Evolutionary conservation across 1,284 basidiomycete genomes (phyloP).

Genomic region (Trametes polyzona): DNA sequence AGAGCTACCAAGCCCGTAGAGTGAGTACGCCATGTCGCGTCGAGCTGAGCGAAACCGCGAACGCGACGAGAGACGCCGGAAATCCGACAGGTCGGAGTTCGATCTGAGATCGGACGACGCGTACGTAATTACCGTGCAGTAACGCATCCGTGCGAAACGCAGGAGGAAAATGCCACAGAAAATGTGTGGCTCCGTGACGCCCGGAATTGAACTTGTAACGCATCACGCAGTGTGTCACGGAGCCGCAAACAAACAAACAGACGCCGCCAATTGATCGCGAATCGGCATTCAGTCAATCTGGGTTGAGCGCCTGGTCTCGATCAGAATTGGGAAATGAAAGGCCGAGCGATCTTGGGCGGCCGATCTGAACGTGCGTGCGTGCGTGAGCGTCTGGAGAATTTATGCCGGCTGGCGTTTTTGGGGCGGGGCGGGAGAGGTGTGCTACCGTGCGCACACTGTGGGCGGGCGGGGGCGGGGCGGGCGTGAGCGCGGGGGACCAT

Average conservation of each 20-base stretch:
- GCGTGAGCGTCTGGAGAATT: background rate
- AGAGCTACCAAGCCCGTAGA: background rate
- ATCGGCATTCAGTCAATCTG: conserved; percentile 27
- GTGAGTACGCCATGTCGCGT: background rate
- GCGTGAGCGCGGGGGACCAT: background rate
- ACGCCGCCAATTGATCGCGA: conserved; percentile 17
- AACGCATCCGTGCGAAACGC: background rate
- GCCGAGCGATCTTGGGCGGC: conserved; percentile 8
- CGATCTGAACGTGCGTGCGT: conserved; percentile 11
- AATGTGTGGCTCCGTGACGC: background rate
- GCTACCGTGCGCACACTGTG: background rate
- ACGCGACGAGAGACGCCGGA: conserved; percentile 2
- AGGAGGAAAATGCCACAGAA: conserved; percentile 2
- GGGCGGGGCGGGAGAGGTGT: conserved; percentile 8
- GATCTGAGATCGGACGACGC: background rate
- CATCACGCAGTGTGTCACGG: background rate
- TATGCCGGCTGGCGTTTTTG: conserved; percentile 3
- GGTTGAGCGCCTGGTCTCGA: conserved; percentile 11
- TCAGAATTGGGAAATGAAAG: conserved; percentile 13
- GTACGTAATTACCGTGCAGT: no score
- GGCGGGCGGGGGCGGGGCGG: conserved; percentile 5
- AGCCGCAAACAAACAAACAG: conserved; percentile 11
- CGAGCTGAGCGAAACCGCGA: background rate
- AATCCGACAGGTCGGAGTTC: conserved; percentile 2
- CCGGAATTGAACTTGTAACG: no score